phyloP scores from a whole-genome alignment of 2,329 filamentous ascomycete species.

The Fusarium begoniae region DNA sequence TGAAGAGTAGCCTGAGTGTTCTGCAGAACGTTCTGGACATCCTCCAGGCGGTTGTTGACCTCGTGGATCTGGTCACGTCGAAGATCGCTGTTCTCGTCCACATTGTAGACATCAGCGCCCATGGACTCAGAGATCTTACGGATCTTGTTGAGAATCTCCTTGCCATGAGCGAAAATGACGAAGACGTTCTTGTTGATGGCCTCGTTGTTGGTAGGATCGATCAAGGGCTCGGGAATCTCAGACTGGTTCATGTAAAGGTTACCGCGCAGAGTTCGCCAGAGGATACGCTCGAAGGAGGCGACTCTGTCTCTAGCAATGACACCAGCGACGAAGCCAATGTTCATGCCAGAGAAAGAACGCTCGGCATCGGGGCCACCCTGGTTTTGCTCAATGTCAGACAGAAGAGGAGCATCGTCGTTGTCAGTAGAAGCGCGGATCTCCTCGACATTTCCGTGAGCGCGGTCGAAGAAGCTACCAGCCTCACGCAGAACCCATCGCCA shows the following conservation, averaged over 20 bases:
- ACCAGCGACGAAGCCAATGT: constrained; percentile 97
- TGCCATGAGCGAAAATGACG: constrained; percentile 98
- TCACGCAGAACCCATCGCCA: constrained; percentile 98
- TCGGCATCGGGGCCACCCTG: constrained; percentile 73
- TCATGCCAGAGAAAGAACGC: constrained; percentile 94
- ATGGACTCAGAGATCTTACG: constrained; percentile 98
- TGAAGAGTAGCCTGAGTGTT: constrained; percentile 96
- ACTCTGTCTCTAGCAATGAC: constrained; percentile 94
- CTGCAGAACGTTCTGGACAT: constrained; percentile 89
- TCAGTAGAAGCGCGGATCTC: constrained; percentile 93
- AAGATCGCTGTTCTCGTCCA: constrained; percentile 96
- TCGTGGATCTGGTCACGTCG: constrained; percentile 96
- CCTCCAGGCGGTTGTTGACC: constrained; percentile 91
- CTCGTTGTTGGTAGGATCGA: constrained; percentile 93
- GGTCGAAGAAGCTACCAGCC: constrained; percentile 96
- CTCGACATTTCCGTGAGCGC: constrained; percentile 94
- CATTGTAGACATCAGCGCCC: constrained; percentile 93
- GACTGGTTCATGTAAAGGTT: constrained; percentile 99
- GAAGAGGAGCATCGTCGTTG: constrained; percentile 90
- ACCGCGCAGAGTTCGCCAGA: constrained; percentile 96
- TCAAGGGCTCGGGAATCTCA: constrained; percentile 91
- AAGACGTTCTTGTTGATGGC: constrained; percentile 97
- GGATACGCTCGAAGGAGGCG: constrained; percentile 93
- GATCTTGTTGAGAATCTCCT: constrained; percentile 98
- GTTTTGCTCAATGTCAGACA: constrained; percentile 92